Conservation (phyloP, 2,329 filamentous ascomycete genomes). For the Mycosphaerella arachidis region DNA sequence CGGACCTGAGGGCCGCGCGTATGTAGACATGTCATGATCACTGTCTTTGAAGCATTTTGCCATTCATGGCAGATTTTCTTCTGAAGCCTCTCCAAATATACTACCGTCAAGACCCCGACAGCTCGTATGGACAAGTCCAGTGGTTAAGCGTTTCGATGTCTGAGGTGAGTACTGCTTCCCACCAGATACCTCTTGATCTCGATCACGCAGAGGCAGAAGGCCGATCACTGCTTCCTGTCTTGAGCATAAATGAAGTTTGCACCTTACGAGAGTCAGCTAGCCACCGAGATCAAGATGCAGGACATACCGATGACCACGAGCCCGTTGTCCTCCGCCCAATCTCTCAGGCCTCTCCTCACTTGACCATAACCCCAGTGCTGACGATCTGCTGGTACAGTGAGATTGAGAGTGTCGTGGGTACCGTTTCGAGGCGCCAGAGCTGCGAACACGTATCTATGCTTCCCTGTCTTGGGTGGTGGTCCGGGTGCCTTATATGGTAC, state of each 20-base stretch:
- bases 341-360: slow-evolving; percentile 47
- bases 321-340: slow-evolving; percentile 48
- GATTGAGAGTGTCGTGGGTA: slow-evolving; percentile 38
- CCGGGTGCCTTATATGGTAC: slow-evolving; percentile 51
- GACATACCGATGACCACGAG: slow-evolving; percentile 44
- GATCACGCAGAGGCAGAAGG: no score
- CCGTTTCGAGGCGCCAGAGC: slow-evolving; percentile 45
- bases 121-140: no score
- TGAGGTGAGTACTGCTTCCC: no score
- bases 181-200: no score
- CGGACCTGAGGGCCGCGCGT: no score
- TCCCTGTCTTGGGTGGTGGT: slow-evolving; percentile 53
- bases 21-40: no score
- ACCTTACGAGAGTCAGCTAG: slow-evolving; percentile 21
- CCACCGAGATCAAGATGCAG: neutral
- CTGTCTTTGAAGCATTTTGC: no score
- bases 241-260: slow-evolving; percentile 47
- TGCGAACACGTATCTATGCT: slow-evolving; percentile 56
- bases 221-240: slow-evolving; percentile 44
- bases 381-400: slow-evolving; percentile 47
- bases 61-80: no score
- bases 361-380: slow-evolving; percentile 54
- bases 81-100: no score
- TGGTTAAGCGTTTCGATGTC: no score
- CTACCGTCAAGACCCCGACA: no score